Evolutionary conservation across 2,329 filamentous ascomycete species (phyloP).

Genomic region (Cordyceps fumosorosea): DNA sequence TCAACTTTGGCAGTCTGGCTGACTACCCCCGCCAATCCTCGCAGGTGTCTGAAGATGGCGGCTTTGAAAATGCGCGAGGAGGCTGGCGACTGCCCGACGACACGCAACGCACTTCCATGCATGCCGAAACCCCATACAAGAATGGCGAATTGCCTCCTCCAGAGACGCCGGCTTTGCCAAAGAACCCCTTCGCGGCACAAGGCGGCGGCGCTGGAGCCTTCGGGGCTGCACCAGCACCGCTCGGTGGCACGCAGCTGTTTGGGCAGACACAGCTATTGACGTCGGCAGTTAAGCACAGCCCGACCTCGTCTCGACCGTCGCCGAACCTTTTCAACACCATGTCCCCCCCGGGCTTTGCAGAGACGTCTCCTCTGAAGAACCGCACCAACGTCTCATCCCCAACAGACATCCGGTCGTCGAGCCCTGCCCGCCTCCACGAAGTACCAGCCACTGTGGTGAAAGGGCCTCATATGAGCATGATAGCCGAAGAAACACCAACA

Average conservation of each 20-base stretch:
- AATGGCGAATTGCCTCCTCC: conserved; percentile 24
- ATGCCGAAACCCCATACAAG: conserved; percentile 26
- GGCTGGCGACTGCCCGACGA: conserved; percentile 32
- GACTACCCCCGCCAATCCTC: conserved; percentile 32
- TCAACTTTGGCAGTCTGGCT: conserved; percentile 37
- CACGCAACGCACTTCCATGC: conserved; percentile 26
- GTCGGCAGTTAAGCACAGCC: conserved; percentile 46
- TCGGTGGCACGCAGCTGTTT: conserved; percentile 46
- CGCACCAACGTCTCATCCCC: conserved; percentile 42
- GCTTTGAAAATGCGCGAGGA: conserved; percentile 31
- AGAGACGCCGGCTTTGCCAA: conserved; percentile 43
- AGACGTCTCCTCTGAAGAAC: conserved; percentile 44
- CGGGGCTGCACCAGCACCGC: conserved; percentile 26
- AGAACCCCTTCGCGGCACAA: conserved; percentile 37
- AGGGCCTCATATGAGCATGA: conserved; percentile 15
- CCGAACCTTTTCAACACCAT: conserved; percentile 40
- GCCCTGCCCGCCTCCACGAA: conserved; percentile 30
- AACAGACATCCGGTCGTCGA: conserved; percentile 33
- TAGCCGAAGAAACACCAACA: conserved; percentile 22
- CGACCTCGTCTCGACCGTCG: conserved; percentile 52
- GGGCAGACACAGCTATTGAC: conserved; percentile 46
- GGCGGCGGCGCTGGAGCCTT: conserved; percentile 20
- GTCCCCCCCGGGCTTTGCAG: conserved; percentile 39
- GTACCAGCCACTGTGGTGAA: conserved; percentile 23
- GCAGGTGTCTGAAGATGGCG: conserved; percentile 36